Percentiles rank a stretch among this genome's conserved stretches.
Evolutionary conservation across 371 early-diverging fungal genomes (phyloP).

Genomic region (Zychaea mexicana): DNA sequence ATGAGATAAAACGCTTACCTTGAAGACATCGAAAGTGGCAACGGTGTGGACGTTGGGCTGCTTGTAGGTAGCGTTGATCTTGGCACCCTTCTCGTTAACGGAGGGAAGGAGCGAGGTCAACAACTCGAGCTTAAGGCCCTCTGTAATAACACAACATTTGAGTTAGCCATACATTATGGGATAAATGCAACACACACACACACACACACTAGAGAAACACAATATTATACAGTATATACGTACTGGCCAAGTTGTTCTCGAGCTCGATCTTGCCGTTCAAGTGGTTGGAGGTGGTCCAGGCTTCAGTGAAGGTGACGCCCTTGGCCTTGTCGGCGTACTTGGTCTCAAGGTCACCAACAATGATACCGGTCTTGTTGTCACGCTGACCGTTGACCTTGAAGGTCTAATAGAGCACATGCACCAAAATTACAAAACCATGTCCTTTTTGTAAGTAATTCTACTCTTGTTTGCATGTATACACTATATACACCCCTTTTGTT

Average conservation of each 20-base stretch:
- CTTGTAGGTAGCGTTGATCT: slow-evolving; percentile 49
- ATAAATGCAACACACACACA: neutral
- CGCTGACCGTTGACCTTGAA: slow-evolving; percentile 95
- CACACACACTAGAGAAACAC: neutral
- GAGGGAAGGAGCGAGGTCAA: slow-evolving; percentile 50
- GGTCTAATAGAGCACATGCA: too few species aligned
- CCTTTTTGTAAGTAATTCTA: neutral
- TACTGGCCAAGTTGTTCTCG: slow-evolving; percentile 90
- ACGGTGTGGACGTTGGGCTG: slow-evolving; percentile 52
- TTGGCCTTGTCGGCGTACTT: slow-evolving; percentile 93
- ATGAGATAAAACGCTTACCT: too few species aligned
- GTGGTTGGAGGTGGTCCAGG: slow-evolving; percentile 94
- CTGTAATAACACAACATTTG: slow-evolving; percentile 15
- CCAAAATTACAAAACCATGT: too few species aligned
- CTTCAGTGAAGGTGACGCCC: slow-evolving; percentile 92
- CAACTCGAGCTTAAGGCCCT: slow-evolving; percentile 53
- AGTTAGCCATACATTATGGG: neutral
- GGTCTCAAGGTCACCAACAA: slow-evolving; percentile 94
- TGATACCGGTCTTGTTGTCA: slow-evolving; percentile 93
- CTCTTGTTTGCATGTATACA: neutral
- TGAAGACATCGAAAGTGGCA: slow-evolving; percentile 50
- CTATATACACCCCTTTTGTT: neutral
- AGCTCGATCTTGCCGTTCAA: slow-evolving; percentile 92
- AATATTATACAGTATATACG: slow-evolving; percentile 12
- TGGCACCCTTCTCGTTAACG: slow-evolving; percentile 49